These are phyloP conservation scores for Beauveria caledonica DNA, from an alignment of 2,329 filamentous ascomycete species.

Conservation along the genomic window DNA sequence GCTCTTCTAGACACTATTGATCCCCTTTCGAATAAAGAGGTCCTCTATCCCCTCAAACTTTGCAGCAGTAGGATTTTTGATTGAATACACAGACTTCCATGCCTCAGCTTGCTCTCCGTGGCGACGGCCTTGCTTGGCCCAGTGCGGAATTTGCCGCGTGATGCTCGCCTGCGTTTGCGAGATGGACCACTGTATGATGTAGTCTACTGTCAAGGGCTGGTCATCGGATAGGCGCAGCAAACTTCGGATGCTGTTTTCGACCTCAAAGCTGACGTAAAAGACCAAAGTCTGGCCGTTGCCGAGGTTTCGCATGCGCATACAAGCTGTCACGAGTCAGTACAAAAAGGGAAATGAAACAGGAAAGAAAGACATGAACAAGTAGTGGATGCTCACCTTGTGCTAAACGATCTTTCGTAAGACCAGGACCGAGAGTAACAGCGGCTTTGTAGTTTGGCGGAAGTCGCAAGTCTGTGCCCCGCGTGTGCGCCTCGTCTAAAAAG, in stretches of 20 bases:
- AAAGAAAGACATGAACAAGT: neutral
- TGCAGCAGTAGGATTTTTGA: neutral
- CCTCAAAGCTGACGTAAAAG: slow-evolving; percentile 53
- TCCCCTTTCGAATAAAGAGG: neutral
- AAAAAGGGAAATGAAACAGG: neutral
- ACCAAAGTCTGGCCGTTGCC: slow-evolving; percentile 57
- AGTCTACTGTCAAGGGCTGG: slow-evolving; percentile 32
- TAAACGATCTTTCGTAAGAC: slow-evolving; percentile 58
- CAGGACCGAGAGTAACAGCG: slow-evolving; percentile 57
- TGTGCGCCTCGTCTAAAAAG: slow-evolving; percentile 64
- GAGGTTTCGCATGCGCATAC: slow-evolving; percentile 64
- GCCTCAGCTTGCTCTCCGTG: slow-evolving; percentile 33
- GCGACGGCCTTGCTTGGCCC: slow-evolving; percentile 51
- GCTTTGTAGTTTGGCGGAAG: slow-evolving; percentile 52
- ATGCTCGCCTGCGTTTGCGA: slow-evolving; percentile 44
- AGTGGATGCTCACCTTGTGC: slow-evolving; percentile 48
- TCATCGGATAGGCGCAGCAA: slow-evolving; percentile 10
- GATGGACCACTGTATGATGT: slow-evolving; percentile 53
- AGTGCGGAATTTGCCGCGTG: slow-evolving; percentile 45
- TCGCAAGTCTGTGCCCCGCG: slow-evolving; percentile 59
- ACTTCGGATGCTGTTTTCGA: slow-evolving; percentile 42
- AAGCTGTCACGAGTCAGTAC: slow-evolving; percentile 35
- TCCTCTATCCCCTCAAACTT: neutral
- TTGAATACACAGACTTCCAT: slow-evolving; percentile 19
- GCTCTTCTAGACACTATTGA: neutral